phyloP scores from a whole-genome alignment of 78 protist species.

The Dictyostelium citrinum region DNA sequence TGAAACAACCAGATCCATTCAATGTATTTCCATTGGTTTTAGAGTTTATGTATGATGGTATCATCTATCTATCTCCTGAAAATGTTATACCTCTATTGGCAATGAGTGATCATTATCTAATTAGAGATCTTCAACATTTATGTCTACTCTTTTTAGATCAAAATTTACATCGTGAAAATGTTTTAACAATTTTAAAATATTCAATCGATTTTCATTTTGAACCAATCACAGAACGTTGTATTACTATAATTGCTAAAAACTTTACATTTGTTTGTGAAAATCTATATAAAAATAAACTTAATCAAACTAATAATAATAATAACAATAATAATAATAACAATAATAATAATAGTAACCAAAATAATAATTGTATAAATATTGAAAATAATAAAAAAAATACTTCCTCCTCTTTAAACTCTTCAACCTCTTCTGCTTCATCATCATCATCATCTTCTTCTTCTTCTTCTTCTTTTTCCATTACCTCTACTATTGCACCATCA shows the following conservation, averaged over 20 bases:
- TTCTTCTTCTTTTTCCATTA: background rate
- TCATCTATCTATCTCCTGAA: conserved; percentile 38
- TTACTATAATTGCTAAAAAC: conserved; percentile 63
- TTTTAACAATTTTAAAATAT: conserved; percentile 21
- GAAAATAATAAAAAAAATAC: background rate
- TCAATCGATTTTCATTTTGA: conserved; percentile 57
- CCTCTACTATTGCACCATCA: background rate
- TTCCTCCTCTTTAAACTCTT: background rate
- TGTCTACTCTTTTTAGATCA: conserved; percentile 17
- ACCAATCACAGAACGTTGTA: conserved; percentile 32
- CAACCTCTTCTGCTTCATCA: background rate
- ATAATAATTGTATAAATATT: background rate
- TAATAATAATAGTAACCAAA: conserved; percentile 2
- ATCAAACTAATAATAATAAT: background rate
- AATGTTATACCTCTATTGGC: conserved; percentile 77
- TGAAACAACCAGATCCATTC: conserved; percentile 63
- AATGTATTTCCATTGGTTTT: conserved; percentile 57
- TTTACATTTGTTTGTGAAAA: conserved; percentile 70
- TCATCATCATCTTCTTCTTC: background rate
- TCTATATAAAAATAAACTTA: background rate
- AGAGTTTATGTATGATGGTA: conserved; percentile 80
- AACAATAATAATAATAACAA: background rate
- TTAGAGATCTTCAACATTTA: conserved; percentile 20
- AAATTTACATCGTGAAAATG: conserved; percentile 64
- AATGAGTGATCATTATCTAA: conserved; percentile 78